A percentile compares a stretch with the other conserved stretches of the same genome.
Evolutionary conservation across 2,329 filamentous ascomycete species (phyloP).

Genomic region (Colletotrichum ledebouriae): DNA sequence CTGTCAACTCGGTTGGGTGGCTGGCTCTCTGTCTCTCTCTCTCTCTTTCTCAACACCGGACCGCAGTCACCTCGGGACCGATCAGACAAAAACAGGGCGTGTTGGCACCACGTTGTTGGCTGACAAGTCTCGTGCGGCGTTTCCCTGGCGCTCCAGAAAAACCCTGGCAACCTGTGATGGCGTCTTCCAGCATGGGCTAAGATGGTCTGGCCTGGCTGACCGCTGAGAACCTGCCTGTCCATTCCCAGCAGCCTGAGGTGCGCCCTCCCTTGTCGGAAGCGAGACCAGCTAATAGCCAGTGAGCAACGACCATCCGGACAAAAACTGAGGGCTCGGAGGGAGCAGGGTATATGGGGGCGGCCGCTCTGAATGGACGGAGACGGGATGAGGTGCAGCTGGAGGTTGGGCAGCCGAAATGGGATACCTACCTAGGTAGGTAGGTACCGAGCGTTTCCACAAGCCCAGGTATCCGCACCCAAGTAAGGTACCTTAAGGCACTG

Average conservation of each 20-base stretch:
- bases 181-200: conserved; percentile 23
- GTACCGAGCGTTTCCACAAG: neutral
- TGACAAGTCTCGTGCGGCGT: conserved; percentile 44
- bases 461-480: conserved; percentile 1
- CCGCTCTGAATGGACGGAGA: conserved; percentile 38
- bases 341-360: conserved; percentile 39
- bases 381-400: conserved; percentile 39
- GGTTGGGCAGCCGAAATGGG: conserved; percentile 41
- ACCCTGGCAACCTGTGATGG: conserved; percentile 36
- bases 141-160: conserved; percentile 39
- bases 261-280: conserved; percentile 20
- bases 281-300: conserved; percentile 19
- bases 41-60: conserved; percentile 28
- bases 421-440: neutral
- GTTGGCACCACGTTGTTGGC: conserved; percentile 49
- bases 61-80: conserved; percentile 15
- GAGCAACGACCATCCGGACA: conserved; percentile 14
- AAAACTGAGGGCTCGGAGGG: neutral
- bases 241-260: conserved; percentile 11
- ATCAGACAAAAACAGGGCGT: conserved; percentile 32
- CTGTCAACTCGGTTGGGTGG: neutral
- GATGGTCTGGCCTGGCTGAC: conserved; percentile 25
- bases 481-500: no score
- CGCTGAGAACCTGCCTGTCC: conserved; percentile 22
- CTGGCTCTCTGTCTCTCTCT: neutral